Base-by-base conservation (phyloP, 306 rosid genomes). In the Arachis hypogaea region DNA sequence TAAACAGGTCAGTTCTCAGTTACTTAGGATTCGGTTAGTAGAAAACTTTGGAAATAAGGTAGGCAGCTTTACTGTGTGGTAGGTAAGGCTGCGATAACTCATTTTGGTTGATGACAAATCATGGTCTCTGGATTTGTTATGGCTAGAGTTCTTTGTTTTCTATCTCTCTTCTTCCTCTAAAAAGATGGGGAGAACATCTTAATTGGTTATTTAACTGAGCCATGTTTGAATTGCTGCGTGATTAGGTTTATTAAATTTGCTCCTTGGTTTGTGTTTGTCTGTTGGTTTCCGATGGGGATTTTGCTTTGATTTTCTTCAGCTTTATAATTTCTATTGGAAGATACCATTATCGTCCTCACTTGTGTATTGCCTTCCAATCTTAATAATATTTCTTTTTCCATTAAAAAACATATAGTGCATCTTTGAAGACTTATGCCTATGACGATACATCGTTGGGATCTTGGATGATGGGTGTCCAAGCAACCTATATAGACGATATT, bases 391-490 rank as follows among this genome's bases (percentile, higher is more conserved):
- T 74, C 50, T 68, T 44, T 11, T 61, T 44, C 6, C 56, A 44
- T 12, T 6, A 56, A 69, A 78, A 40, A 51, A 52, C 9, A 4
- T 84, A 76, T 81, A 95, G 98, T 79, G 99, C 82, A 38, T 95
- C 99, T 73, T 86, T 95, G 72, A 95, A 92, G 89, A 78, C 96
- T 49, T 95, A 88, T 59, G 99, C 97, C 65, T 85, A 80, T 59
- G 99, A 95, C 51, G 99, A 95, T 85, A 79, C 86, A 60, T 90
- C 99, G 22, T 72, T 92, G 81, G 99, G 99, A 10, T 88, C 99
- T 36, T 92, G 99, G 99, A 95, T 95, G 99, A 90, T 95, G 96
- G 99, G 99, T 22, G 36, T 95, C 74, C 93, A 88, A 82, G 77
- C 96, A 68, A 90, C 96, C 11, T 89, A 92, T 74, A 95, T 88